Base-by-base conservation (phyloP, 805 yeast genomes). In the Wickerhamomyces bisporus region DNA sequence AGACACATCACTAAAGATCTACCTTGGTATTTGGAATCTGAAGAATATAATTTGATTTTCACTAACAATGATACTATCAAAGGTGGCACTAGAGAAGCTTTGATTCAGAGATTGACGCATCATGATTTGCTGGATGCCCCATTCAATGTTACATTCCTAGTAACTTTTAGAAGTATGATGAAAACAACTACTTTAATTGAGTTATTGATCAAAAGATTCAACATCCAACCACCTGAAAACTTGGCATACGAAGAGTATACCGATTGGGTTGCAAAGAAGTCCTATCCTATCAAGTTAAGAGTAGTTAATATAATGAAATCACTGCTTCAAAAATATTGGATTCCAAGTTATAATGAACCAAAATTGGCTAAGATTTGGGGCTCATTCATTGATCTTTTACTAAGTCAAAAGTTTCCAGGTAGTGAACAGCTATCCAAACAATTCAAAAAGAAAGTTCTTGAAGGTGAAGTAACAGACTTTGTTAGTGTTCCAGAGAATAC, bases 141-240 rank as follows among this genome's bases (percentile, higher is more conserved):
- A 18, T 88, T 79, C 61, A 80, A 79, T 49, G 65, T 80, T 6
- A 73, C 87, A 0, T 76, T 89, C 64, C 62, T 88, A 42, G 64
- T 78, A n/a, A 79, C 94, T 0, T 86, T 87, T 60, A 67, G 82
- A 26, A 77, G 89, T 25, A 84, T 88, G 56, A 73, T 81, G 65
- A 70, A 82, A 3, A 72, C 93, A 2, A 60, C 71, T 9, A 83
- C 80, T 36, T 65, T 89, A 26, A 64, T 85, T 30, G 69, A 70
- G 29, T 55, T 74, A 30, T 61, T 86, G 49, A 72, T 84, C 24
- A 71, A 72, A 28, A 67, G 94, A 39, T 91, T 80, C 60, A 71
- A 79, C 39, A 61, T 77, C 13, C 76, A 75, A 44, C 93, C 96
- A 17, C 96, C 96, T 0, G 96, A 86, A 52, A 95, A 94, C 0